Evolutionary conservation across 805 yeast species (phyloP).

Genomic region (Metschnikowia arizonensis): DNA sequence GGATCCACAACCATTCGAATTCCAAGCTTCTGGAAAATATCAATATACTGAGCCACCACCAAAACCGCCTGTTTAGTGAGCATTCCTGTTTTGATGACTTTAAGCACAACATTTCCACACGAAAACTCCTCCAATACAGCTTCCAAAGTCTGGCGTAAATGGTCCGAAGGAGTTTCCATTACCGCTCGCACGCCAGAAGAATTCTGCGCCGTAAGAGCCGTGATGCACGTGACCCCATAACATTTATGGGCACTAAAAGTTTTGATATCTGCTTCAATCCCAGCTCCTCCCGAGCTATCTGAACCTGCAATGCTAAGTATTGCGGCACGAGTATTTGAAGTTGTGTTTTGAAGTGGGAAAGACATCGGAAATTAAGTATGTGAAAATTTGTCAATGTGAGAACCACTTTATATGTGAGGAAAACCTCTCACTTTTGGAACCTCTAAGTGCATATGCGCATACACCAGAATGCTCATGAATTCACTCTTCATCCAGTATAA

Average conservation of each 20-base stretch:
- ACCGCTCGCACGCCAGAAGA: conserved; percentile 47
- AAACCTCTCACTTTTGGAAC: conserved; percentile 7
- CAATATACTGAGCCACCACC: conserved; percentile 38
- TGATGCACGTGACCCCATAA: conserved; percentile 71
- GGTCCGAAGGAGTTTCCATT: conserved; percentile 37
- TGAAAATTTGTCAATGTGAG: too few species aligned
- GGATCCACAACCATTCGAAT: conserved; percentile 67
- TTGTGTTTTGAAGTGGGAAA: conserved; percentile 4
- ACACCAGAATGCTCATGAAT: not conserved
- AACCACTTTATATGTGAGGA: not conserved
- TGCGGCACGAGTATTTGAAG: conserved; percentile 8
- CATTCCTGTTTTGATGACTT: conserved; percentile 77
- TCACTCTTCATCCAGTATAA: too few species aligned
- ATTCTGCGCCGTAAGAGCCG: conserved; percentile 80
- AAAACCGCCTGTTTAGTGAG: conserved; percentile 52
- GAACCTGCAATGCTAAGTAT: conserved; percentile 59
- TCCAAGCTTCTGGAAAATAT: conserved; percentile 22
- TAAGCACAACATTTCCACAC: conserved; percentile 36
- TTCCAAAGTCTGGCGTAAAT: conserved; percentile 47
- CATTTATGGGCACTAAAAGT: conserved; percentile 72
- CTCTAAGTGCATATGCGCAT: conserved; percentile 11
- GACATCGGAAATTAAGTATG: too few species aligned
- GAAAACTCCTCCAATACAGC: conserved; percentile 57
- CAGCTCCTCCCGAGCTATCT: conserved; percentile 88
- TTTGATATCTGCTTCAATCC: conserved; percentile 84